These are phyloP conservation scores for Aspergillus ustus DNA, from an alignment of 2,329 filamentous ascomycete genomes.

Conservation along the genomic window DNA sequence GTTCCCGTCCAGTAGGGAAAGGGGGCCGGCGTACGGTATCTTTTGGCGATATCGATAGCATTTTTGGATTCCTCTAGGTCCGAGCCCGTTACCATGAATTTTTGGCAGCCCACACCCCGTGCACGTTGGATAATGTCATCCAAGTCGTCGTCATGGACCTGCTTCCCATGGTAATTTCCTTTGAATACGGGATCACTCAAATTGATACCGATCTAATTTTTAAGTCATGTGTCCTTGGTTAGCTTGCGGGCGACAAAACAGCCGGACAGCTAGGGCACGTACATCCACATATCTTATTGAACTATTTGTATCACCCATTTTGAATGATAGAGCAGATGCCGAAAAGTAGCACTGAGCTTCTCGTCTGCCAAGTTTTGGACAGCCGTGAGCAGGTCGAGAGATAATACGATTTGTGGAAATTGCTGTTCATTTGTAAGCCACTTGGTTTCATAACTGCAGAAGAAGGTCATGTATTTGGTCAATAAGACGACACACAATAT, in stretches of 20 bases:
- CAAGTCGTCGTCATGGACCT: constrained; percentile 55
- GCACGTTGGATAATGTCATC: constrained; percentile 77
- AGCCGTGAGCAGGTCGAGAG: constrained; percentile 4
- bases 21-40: constrained; percentile 65
- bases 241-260: constrained; percentile 14
- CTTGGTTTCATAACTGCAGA: too few species aligned
- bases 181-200: constrained; percentile 89
- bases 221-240: constrained; percentile 12
- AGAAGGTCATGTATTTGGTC: neutral
- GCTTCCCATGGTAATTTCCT: constrained; percentile 80
- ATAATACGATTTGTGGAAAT: constrained; percentile 10
- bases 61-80: constrained; percentile 77
- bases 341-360: constrained; percentile 20
- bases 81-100: constrained; percentile 92
- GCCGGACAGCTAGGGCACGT: constrained; percentile 25
- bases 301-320: constrained; percentile 41
- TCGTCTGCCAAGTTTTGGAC: constrained; percentile 11
- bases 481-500: neutral
- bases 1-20: constrained; percentile 17
- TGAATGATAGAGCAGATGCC: constrained; percentile 18
- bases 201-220: constrained; percentile 81
- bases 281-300: constrained; percentile 55
- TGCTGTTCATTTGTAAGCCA: constrained; percentile 17
- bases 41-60: constrained; percentile 72
- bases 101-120: constrained; percentile 76